A percentile compares a stretch with the other conserved stretches of the same genome.
Conservation (phyloP, 306 rosid species). For the Dalbergia oliveri region DNA sequence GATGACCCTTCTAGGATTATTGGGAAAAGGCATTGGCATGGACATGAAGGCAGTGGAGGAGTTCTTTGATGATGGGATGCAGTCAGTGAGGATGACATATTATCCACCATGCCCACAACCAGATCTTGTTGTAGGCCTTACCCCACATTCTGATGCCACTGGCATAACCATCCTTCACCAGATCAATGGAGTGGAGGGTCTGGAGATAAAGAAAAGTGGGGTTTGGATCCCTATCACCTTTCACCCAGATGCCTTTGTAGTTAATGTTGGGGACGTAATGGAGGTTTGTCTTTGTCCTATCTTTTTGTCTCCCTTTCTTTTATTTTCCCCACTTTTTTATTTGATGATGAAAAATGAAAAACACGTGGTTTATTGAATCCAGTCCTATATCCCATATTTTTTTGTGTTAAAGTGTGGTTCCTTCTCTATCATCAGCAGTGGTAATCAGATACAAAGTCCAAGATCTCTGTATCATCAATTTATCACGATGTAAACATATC, state of each 20-base stretch:
- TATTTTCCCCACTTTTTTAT: not conserved
- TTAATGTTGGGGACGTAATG: constrained; percentile 80
- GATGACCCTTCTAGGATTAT: constrained; percentile 50
- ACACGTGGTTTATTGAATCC: constrained; percentile 49
- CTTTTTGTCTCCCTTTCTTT: not conserved
- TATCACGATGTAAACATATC: not conserved
- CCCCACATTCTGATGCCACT: constrained; percentile 74
- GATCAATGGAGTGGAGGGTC: constrained; percentile 74
- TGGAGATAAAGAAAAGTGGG: constrained; percentile 76
- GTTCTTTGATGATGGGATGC: constrained; percentile 73
- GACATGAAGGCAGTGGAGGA: constrained; percentile 58
- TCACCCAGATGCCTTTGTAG: constrained; percentile 61
- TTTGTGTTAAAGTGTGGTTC: not conserved
- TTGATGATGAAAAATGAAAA: not conserved
- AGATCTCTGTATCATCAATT: not conserved
- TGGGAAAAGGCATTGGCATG: constrained; percentile 61
- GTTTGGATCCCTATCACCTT: constrained; percentile 75
- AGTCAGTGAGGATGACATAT: constrained; percentile 70
- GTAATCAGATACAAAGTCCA: not conserved
- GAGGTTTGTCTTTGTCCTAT: constrained; percentile 61
- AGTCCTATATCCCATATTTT: constrained; percentile 9
- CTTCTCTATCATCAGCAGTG: not conserved
- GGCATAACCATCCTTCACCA: constrained; percentile 79
- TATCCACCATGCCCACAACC: constrained; percentile 87
- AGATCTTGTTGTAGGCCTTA: constrained; percentile 65